These are phyloP conservation scores for Tolypocladium tropicale DNA, from an alignment of 2,329 filamentous ascomycete species.

Conservation along the genomic window DNA sequence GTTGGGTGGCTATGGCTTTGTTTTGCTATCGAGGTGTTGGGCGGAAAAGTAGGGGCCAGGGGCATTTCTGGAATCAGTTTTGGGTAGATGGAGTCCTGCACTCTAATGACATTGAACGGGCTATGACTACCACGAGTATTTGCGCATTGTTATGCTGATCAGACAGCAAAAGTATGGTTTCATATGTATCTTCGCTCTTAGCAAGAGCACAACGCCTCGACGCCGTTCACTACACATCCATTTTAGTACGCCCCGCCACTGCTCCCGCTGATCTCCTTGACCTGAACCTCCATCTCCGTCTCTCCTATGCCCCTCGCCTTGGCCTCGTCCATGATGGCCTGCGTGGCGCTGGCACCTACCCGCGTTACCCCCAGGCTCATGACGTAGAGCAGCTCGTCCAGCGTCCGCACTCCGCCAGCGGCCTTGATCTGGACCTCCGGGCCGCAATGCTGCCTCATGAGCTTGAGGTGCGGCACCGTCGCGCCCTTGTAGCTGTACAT, in stretches of 20 bases:
- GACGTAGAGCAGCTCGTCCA: constrained; percentile 45
- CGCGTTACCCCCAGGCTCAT: constrained; percentile 43
- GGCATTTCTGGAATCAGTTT: background rate
- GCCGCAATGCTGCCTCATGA: constrained; percentile 39
- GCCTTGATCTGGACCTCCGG: constrained; percentile 44
- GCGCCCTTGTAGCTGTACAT: constrained; percentile 43
- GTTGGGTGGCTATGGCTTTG: background rate
- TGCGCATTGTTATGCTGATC: background rate
- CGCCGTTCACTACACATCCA: background rate
- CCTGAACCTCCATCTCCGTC: constrained; percentile 6
- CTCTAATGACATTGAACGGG: background rate
- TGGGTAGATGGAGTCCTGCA: background rate
- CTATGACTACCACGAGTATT: background rate
- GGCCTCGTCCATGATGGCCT: constrained; percentile 45
- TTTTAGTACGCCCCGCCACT: background rate
- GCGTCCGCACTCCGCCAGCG: constrained; percentile 43
- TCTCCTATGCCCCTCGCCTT: constrained; percentile 32
- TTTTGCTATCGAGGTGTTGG: background rate
- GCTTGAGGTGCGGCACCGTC: constrained; percentile 36
- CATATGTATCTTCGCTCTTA: too few species aligned
- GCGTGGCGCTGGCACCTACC: constrained; percentile 45
- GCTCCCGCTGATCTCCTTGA: constrained; percentile 1
- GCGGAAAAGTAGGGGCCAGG: background rate
- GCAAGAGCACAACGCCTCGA: too few species aligned
- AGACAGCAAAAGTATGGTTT: too few species aligned